Conservation (phyloP, 2,329 filamentous ascomycete species). For the Aspergillus spinulosporus region DNA sequence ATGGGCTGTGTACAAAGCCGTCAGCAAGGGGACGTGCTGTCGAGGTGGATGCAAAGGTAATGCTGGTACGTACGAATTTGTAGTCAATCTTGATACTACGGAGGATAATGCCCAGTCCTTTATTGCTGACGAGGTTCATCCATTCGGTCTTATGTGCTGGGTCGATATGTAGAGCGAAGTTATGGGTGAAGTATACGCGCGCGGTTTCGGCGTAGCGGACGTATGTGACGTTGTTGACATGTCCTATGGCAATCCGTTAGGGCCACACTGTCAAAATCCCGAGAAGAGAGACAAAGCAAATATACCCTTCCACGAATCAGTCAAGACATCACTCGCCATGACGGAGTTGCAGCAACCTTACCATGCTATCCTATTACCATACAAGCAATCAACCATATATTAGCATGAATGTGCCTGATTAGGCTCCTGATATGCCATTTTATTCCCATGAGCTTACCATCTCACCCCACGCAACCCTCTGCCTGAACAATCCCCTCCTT, state of each 20-base stretch:
- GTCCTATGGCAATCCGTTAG: slow-evolving; percentile 51
- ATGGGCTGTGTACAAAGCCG: slow-evolving; percentile 65
- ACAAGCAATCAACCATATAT: slow-evolving; percentile 14
- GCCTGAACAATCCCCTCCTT: slow-evolving; percentile 63
- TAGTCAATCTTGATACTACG: slow-evolving; percentile 78
- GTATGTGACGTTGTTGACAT: slow-evolving; percentile 87
- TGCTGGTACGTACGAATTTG: slow-evolving; percentile 70
- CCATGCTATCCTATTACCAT: slow-evolving; percentile 47
- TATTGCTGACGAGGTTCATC: slow-evolving; percentile 67
- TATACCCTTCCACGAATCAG: slow-evolving; percentile 29
- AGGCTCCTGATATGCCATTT: background rate
- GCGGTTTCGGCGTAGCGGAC: slow-evolving; percentile 80
- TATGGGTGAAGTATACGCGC: slow-evolving; percentile 73
- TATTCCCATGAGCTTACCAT: slow-evolving; percentile 57
- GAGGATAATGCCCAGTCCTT: slow-evolving; percentile 71
- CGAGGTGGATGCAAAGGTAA: background rate
- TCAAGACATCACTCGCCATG: background rate
- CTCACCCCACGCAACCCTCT: slow-evolving; percentile 79
- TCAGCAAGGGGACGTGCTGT: slow-evolving; percentile 5
- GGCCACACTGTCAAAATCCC: background rate
- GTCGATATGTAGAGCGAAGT: slow-evolving; percentile 66
- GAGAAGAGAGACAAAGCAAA: background rate
- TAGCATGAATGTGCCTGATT: slow-evolving; percentile 16
- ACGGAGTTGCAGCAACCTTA: slow-evolving; percentile 27
- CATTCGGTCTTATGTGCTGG: slow-evolving; percentile 63